Evolutionary conservation across 805 yeast species (phyloP).

Genomic region (Yamadazyma philogaea): DNA sequence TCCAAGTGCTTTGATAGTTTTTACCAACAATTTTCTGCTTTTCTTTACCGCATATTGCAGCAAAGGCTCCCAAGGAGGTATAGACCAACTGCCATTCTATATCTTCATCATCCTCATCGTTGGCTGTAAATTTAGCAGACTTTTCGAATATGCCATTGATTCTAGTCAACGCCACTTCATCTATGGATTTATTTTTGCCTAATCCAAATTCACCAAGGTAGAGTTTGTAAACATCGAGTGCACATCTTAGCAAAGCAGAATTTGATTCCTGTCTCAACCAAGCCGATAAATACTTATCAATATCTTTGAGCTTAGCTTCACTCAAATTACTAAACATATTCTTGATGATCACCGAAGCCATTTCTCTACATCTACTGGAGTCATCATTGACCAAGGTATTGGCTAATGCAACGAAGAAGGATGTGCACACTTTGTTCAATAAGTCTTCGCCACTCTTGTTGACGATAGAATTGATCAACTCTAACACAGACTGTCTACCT

Average conservation of each 20-base stretch:
- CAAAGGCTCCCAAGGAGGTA: slow-evolving; percentile 54
- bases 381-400: slow-evolving; percentile 77
- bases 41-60: slow-evolving; percentile 37
- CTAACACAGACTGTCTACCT: slow-evolving; percentile 91
- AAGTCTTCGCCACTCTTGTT: slow-evolving; percentile 61
- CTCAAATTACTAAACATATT: slow-evolving; percentile 50
- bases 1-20: slow-evolving; percentile 47
- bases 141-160: slow-evolving; percentile 23
- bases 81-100: slow-evolving; percentile 79
- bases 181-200: slow-evolving; percentile 36
- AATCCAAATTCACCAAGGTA: slow-evolving; percentile 49
- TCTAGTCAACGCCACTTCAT: slow-evolving; percentile 31
- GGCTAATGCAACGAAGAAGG: slow-evolving; percentile 81
- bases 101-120: slow-evolving; percentile 35
- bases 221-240: slow-evolving; percentile 68
- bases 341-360: slow-evolving; percentile 64
- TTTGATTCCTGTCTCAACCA: slow-evolving; percentile 65
- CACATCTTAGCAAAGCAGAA: slow-evolving; percentile 59
- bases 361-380: slow-evolving; percentile 74
- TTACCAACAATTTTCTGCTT: slow-evolving; percentile 27
- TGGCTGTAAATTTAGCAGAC: slow-evolving; percentile 33
- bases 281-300: slow-evolving; percentile 45
- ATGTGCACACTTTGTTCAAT: slow-evolving; percentile 57
- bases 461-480: slow-evolving; percentile 68
- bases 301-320: slow-evolving; percentile 24